phyloP scores from a whole-genome alignment of 345 rosid genomes.

The Diplotaxis tenuifolia region DNA sequence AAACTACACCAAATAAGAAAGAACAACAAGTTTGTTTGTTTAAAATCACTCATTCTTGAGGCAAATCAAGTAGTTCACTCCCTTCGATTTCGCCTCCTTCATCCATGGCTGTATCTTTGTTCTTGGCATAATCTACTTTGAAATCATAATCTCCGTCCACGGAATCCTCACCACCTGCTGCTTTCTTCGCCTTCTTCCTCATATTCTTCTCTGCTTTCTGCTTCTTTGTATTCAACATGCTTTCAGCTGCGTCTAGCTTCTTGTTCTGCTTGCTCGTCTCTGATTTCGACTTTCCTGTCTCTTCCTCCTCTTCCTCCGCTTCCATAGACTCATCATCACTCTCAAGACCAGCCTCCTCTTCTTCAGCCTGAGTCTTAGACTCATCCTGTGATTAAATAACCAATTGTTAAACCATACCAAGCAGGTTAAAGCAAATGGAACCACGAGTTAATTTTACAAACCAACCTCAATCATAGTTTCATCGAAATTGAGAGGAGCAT shows the following conservation, averaged over 20 bases:
- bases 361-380: slow-evolving; percentile 5
- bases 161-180: slow-evolving; percentile 41
- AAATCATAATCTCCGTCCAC: slow-evolving; percentile 79
- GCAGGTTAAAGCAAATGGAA: neutral
- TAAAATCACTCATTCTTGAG: slow-evolving; percentile 44
- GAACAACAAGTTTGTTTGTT: neutral
- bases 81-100: slow-evolving; percentile 40
- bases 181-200: slow-evolving; percentile 61
- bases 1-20: slow-evolving; percentile 7
- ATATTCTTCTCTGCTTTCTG: slow-evolving; percentile 76
- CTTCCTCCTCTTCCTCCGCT: slow-evolving; percentile 42
- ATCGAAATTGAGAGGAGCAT: slow-evolving; percentile 63
- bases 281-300: slow-evolving; percentile 33
- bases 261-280: slow-evolving; percentile 56
- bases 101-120: slow-evolving; percentile 45
- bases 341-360: slow-evolving; percentile 1
- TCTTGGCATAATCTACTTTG: slow-evolving; percentile 67
- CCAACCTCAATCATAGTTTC: slow-evolving; percentile 78
- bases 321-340: slow-evolving; percentile 47
- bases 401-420: neutral
- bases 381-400: slow-evolving; percentile 23
- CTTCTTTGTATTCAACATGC: slow-evolving; percentile 66
- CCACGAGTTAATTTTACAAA: neutral
- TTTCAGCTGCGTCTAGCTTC: slow-evolving; percentile 67
- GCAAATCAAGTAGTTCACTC: slow-evolving; percentile 33